Evolutionary conservation across 1,284 basidiomycete genomes (phyloP).

Genomic region (Pseudozyma thailandica): DNA sequence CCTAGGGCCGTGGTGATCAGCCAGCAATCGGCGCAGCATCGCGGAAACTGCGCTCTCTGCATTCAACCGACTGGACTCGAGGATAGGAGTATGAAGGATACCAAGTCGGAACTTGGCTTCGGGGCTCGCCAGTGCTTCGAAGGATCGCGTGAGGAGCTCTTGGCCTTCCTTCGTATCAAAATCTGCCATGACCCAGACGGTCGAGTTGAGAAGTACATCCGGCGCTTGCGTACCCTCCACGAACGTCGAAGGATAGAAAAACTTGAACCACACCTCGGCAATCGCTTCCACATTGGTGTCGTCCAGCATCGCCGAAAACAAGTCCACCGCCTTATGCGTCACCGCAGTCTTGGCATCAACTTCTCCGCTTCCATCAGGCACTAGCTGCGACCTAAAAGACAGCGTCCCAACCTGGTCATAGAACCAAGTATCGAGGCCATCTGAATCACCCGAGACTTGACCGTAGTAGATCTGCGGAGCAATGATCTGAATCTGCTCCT

Average conservation of each 20-base stretch:
- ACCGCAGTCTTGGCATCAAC: too few species aligned
- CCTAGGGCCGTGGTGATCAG: neutral
- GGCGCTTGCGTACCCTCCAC: slow-evolving; percentile 68
- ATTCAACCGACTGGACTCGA: slow-evolving; percentile 38
- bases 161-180: slow-evolving; percentile 77
- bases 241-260: slow-evolving; percentile 74
- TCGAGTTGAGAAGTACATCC: slow-evolving; percentile 65
- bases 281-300: neutral
- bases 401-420: slow-evolving; percentile 84
- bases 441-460: slow-evolving; percentile 73
- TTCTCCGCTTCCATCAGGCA: slow-evolving; percentile 67
- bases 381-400: slow-evolving; percentile 77
- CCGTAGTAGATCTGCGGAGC: slow-evolving; percentile 75
- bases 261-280: slow-evolving; percentile 68
- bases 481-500: slow-evolving; percentile 48
- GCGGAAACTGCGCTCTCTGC: slow-evolving; percentile 27
- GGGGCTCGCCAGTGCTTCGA: slow-evolving; percentile 74
- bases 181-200: slow-evolving; percentile 81
- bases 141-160: slow-evolving; percentile 74
- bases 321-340: slow-evolving; percentile 64
- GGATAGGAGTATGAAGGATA: slow-evolving; percentile 9
- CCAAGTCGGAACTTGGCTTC: slow-evolving; percentile 38
- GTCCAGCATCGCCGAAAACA: slow-evolving; percentile 35
- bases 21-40: slow-evolving; percentile 29
- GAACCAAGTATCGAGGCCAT: slow-evolving; percentile 78